Evolutionary conservation across 1,284 basidiomycete species (phyloP).

Genomic region (Trichosporon coremiiforme): DNA sequence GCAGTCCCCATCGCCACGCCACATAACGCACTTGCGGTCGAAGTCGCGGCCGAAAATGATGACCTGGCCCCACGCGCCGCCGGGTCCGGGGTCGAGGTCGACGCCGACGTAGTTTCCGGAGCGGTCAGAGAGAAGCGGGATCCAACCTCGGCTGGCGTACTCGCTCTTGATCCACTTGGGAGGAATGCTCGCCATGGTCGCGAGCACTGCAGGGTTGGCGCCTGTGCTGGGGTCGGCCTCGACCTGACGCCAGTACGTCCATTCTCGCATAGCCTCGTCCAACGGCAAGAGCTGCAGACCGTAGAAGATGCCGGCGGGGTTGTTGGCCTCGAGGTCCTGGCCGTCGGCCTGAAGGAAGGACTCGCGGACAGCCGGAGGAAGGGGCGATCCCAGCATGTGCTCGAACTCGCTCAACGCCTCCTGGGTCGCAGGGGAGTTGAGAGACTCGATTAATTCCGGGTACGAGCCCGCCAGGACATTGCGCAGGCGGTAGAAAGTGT

Average conservation of each 20-base stretch:
- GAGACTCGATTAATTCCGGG: slow-evolving; percentile 85
- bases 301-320: slow-evolving; percentile 71
- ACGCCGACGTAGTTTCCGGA: slow-evolving; percentile 96
- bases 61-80: slow-evolving; percentile 82
- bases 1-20: slow-evolving; percentile 81
- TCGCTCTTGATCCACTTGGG: slow-evolving; percentile 84
- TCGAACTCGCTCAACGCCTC: slow-evolving; percentile 75
- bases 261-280: slow-evolving; percentile 88
- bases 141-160: slow-evolving; percentile 94
- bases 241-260: slow-evolving; percentile 89
- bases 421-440: slow-evolving; percentile 79
- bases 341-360: slow-evolving; percentile 80
- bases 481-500: slow-evolving; percentile 78
- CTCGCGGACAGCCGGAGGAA: slow-evolving; percentile 77
- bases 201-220: slow-evolving; percentile 68
- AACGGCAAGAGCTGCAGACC: slow-evolving; percentile 79
- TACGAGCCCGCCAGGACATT: slow-evolving; percentile 76
- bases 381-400: slow-evolving; percentile 73
- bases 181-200: slow-evolving; percentile 85
- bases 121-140: slow-evolving; percentile 90
- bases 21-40: slow-evolving; percentile 94
- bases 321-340: slow-evolving; percentile 77
- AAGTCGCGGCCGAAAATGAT: slow-evolving; percentile 98
- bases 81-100: slow-evolving; percentile 82
- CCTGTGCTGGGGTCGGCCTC: slow-evolving; percentile 75